Conservation (phyloP, 208 protist genomes). For the Angomonas ambiguus region DNA sequence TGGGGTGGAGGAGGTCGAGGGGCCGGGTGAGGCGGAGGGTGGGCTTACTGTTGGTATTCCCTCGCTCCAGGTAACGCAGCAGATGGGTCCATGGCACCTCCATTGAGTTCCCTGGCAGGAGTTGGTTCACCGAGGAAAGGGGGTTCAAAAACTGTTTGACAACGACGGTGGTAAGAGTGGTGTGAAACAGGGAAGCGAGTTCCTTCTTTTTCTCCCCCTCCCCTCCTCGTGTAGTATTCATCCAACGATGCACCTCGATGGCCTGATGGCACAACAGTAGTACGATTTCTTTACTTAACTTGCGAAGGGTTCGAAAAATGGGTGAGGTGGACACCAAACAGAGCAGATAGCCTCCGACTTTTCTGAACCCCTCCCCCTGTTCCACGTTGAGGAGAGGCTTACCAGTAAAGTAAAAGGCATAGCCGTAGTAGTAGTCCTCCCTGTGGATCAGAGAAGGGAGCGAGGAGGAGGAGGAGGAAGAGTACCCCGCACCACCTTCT, state of each 20-base stretch:
- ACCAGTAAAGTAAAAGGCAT: not conserved
- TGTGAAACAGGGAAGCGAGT: not conserved
- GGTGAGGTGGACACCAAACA: not conserved
- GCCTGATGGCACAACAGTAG: not conserved
- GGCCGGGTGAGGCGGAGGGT: not conserved
- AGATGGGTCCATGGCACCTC: not conserved
- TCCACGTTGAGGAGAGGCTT: not conserved
- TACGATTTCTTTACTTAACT: not conserved
- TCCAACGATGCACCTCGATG: not conserved
- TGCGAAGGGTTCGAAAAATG: not conserved
- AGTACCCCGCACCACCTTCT: too few relatives aligned
- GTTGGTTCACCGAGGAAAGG: not conserved
- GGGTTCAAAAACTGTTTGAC: not conserved
- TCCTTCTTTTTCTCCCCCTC: not conserved
- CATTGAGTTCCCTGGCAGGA: not conserved
- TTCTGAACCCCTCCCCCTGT: not conserved
- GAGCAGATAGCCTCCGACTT: not conserved
- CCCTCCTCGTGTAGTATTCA: too few relatives aligned
- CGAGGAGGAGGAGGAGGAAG: not conserved
- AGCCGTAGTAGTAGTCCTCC: not conserved
- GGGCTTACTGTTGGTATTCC: not conserved
- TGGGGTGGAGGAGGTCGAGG: not conserved
- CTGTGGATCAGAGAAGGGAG: not conserved
- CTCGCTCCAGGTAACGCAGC: not conserved
- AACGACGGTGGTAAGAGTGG: not conserved